Percentiles rank a stretch among this genome's conserved stretches.
These are phyloP conservation scores for Gleditsia sinensis DNA, from an alignment of 306 rosid species.

Conservation along the genomic window DNA sequence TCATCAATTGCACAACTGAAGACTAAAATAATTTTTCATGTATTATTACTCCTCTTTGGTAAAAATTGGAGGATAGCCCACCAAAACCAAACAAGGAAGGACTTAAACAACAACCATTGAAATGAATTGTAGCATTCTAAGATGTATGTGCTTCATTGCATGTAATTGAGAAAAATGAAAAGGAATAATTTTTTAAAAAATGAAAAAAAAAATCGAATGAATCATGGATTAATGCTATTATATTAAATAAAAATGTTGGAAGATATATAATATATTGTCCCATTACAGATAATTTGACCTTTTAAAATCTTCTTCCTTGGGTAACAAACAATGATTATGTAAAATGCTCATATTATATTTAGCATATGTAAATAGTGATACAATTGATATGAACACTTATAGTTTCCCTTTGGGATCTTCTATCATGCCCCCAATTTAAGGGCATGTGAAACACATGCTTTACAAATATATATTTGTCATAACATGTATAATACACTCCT, in stretches of 20 bases:
- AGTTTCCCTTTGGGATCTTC: slow-evolving; percentile 32
- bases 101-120: slow-evolving; percentile 47
- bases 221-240: slow-evolving; percentile 10
- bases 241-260: background rate
- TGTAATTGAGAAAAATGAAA: background rate
- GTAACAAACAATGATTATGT: background rate
- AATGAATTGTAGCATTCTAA: slow-evolving; percentile 36
- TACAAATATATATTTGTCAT: too few species aligned
- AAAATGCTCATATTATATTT: background rate
- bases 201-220: background rate
- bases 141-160: slow-evolving; percentile 36
- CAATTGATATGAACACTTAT: slow-evolving; percentile 29
- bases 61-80: slow-evolving; percentile 38
- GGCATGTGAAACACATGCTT: too few species aligned
- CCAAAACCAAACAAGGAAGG: slow-evolving; percentile 39
- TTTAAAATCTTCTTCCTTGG: background rate
- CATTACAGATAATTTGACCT: background rate
- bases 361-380: background rate
- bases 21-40: background rate
- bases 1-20: too few species aligned
- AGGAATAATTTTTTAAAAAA: too few species aligned
- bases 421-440: too few species aligned
- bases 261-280: slow-evolving; percentile 1
- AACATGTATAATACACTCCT: too few species aligned
- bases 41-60: slow-evolving; percentile 39